phyloP scores from a whole-genome alignment of 306 rosid genomes.

The Casuarina cunninghamiana region DNA sequence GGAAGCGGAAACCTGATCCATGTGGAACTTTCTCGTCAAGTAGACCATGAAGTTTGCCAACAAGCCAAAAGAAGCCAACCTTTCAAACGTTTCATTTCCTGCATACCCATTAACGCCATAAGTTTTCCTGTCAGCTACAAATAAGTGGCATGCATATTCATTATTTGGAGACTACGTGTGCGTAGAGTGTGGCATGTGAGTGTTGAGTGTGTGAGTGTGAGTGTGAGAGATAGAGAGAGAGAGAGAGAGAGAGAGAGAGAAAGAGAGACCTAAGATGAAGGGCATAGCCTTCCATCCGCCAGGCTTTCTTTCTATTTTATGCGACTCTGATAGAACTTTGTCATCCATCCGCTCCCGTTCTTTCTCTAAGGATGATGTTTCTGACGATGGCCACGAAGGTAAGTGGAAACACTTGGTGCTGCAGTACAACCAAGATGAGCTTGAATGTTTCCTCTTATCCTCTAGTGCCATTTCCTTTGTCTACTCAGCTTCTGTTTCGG shows the following conservation, averaged over 20 bases:
- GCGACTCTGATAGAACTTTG: constrained; percentile 14
- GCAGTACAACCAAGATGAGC: constrained; percentile 10
- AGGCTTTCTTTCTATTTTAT: constrained; percentile 35
- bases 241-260: not conserved
- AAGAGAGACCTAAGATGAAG: constrained; percentile 57
- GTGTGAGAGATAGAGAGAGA: too few relatives aligned
- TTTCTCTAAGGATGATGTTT: not conserved
- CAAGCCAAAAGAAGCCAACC: constrained; percentile 72
- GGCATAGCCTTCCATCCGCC: constrained; percentile 95
- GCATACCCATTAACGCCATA: constrained; percentile 7
- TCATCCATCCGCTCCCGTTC: constrained; percentile 4
- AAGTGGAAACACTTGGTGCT: not conserved
- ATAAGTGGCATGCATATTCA: too few relatives aligned
- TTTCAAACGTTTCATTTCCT: constrained; percentile 89
- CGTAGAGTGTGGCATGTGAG: too few relatives aligned
- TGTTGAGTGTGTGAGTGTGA: not conserved
- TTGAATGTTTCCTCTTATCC: not conserved
- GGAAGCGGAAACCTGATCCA: constrained; percentile 70
- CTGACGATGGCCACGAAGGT: not conserved
- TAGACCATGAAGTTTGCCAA: constrained; percentile 83
- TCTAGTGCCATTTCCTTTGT: not conserved
- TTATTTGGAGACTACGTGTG: too few relatives aligned
- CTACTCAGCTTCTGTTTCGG: not conserved
- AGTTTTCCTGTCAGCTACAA: not conserved
- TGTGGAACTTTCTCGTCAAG: constrained; percentile 53